Conservation (phyloP, 2,329 filamentous ascomycete species). For the Verticillium nubilum region DNA sequence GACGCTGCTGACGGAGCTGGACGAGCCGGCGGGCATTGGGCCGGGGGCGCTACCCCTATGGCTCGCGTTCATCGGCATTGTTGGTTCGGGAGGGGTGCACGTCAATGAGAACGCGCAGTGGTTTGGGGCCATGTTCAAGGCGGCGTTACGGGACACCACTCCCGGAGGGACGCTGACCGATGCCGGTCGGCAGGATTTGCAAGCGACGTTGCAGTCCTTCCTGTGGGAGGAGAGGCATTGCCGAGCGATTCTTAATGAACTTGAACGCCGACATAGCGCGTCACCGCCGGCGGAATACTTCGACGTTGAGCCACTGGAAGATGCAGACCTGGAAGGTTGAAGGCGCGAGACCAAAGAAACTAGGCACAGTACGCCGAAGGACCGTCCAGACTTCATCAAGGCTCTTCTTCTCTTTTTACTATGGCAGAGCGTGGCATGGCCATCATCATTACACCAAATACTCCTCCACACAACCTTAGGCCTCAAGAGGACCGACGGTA, state of each 20-base stretch:
- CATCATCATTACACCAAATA: background rate
- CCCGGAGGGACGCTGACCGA: conserved; percentile 3
- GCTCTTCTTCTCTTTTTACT: background rate
- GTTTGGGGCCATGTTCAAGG: conserved; percentile 1
- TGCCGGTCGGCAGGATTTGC: conserved; percentile 1
- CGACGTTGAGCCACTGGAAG: background rate
- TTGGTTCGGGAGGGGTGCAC: conserved; percentile 4
- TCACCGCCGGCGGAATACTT: background rate
- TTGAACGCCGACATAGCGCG: background rate
- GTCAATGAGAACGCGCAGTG: conserved; percentile 2
- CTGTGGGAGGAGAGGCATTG: conserved; percentile 24
- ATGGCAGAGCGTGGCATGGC: background rate
- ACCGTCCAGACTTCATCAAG: background rate
- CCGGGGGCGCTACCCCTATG: conserved; percentile 6
- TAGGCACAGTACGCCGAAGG: background rate
- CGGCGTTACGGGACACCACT: conserved; percentile 1
- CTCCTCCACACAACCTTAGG: background rate
- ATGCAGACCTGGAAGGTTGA: background rate
- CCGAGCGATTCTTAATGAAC: conserved; percentile 4
- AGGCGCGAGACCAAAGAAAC: background rate
- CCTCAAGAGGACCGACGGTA: conserved; percentile 31
- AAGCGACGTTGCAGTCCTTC: conserved; percentile 4
- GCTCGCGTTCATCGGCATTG: conserved; percentile 11
- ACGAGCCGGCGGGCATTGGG: conserved; percentile 3
- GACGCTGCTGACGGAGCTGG: conserved; percentile 3